Evolutionary conservation across 2,329 filamentous ascomycete genomes (phyloP).

Genomic region (Trichoderma citrinoviride): DNA sequence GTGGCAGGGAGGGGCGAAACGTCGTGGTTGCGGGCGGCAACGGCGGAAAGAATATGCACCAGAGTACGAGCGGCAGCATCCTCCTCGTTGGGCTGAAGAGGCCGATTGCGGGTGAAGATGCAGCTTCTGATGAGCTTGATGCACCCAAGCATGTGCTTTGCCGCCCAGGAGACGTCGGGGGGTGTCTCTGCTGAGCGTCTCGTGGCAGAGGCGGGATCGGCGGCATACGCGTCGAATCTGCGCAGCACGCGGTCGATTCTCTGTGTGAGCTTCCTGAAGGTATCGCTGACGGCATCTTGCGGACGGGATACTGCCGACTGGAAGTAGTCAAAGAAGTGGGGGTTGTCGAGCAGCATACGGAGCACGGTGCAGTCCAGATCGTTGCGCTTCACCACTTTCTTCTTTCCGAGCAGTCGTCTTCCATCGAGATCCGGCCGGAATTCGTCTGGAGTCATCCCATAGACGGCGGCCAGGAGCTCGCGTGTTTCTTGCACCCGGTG

Average conservation of each 20-base stretch:
- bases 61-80: slow-evolving; percentile 48
- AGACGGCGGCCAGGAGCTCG: slow-evolving; percentile 51
- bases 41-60: slow-evolving; percentile 46
- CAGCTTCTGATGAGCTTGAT: slow-evolving; percentile 43
- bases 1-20: slow-evolving; percentile 10
- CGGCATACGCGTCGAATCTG: slow-evolving; percentile 38
- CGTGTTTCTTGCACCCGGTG: slow-evolving; percentile 49
- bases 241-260: slow-evolving; percentile 48
- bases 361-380: slow-evolving; percentile 53
- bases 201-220: neutral
- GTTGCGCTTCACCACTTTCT: slow-evolving; percentile 39
- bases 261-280: slow-evolving; percentile 48
- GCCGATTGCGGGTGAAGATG: slow-evolving; percentile 40
- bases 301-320: slow-evolving; percentile 43
- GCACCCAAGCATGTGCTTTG: slow-evolving; percentile 45
- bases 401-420: slow-evolving; percentile 30
- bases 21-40: slow-evolving; percentile 43
- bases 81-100: slow-evolving; percentile 40
- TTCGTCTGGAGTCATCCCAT: slow-evolving; percentile 38
- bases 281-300: slow-evolving; percentile 44
- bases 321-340: slow-evolving; percentile 55
- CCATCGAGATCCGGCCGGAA: slow-evolving; percentile 50
- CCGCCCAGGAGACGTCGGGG: slow-evolving; percentile 49
- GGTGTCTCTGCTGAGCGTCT: slow-evolving; percentile 32
- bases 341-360: slow-evolving; percentile 53